Conservation (phyloP, 2,329 filamentous ascomycete species). For the Neofusicoccum sp. region DNA sequence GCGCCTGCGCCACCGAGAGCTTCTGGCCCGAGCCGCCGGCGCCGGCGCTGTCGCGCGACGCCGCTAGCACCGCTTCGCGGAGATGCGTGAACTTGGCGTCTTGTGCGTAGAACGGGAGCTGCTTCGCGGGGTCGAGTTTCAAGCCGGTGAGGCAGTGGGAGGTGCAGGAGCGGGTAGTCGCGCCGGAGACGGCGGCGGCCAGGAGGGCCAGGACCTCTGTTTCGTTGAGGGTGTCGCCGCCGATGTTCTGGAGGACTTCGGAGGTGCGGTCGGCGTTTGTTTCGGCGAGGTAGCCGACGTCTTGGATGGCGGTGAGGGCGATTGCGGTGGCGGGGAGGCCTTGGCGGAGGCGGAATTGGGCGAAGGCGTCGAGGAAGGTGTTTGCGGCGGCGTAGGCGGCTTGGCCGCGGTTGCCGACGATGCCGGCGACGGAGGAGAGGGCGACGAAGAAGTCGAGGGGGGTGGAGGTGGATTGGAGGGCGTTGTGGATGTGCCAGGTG, state of each 20-base stretch:
- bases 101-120: slow-evolving; percentile 4
- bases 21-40: not conserved
- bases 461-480: slow-evolving; percentile 19
- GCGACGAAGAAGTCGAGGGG: slow-evolving; percentile 26
- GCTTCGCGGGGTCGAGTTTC: not conserved
- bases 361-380: slow-evolving; percentile 32
- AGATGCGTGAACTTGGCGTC: slow-evolving; percentile 4
- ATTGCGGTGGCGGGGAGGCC: slow-evolving; percentile 20
- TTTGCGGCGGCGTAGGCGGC: slow-evolving; percentile 31
- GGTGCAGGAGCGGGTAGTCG: not conserved
- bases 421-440: slow-evolving; percentile 21
- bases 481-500: slow-evolving; percentile 27
- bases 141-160: slow-evolving; percentile 15
- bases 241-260: slow-evolving; percentile 16
- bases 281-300: slow-evolving; percentile 24
- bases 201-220: slow-evolving; percentile 16
- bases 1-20: not conserved
- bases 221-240: slow-evolving; percentile 14
- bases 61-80: not conserved
- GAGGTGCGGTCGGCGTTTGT: not conserved
- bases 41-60: not conserved
- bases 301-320: slow-evolving; percentile 28
- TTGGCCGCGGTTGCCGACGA: slow-evolving; percentile 27
- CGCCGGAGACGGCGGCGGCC: not conserved
- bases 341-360: slow-evolving; percentile 22